A percentile compares a stretch with the other conserved stretches of the same genome.
phyloP scores from a whole-genome alignment of 1,284 basidiomycete species.

The Ustilago hordei region DNA sequence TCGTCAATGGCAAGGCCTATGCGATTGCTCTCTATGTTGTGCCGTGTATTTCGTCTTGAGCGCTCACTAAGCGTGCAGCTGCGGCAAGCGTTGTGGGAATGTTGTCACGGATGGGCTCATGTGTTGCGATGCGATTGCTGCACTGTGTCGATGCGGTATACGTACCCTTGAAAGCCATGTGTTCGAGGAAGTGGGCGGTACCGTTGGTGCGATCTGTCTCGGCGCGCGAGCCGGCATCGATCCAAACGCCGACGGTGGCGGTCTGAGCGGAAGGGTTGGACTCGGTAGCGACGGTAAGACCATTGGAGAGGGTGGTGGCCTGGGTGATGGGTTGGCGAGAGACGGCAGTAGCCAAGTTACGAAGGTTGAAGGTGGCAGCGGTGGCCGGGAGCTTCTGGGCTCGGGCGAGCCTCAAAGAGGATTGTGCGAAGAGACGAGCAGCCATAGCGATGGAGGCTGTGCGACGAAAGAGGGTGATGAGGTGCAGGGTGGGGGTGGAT shows the following conservation, averaged over 20 bases:
- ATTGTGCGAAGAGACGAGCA: slow-evolving; percentile 57
- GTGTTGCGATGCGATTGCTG: not conserved
- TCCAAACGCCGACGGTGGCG: slow-evolving; percentile 98
- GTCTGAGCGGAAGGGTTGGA: slow-evolving; percentile 93
- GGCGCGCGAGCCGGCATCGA: slow-evolving; percentile 95
- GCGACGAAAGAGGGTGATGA: slow-evolving; percentile 22
- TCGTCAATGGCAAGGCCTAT: not conserved
- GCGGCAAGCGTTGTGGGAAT: not conserved
- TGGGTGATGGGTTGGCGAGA: slow-evolving; percentile 62
- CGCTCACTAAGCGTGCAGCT: not conserved
- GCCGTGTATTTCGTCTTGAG: not conserved
- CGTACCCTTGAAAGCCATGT: slow-evolving; percentile 79
- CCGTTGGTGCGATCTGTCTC: slow-evolving; percentile 95
- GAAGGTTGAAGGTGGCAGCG: slow-evolving; percentile 44
- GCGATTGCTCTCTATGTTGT: not conserved
- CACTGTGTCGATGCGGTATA: slow-evolving; percentile 21
- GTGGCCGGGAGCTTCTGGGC: slow-evolving; percentile 51
- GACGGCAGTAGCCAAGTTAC: slow-evolving; percentile 55
- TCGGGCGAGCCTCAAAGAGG: slow-evolving; percentile 53
- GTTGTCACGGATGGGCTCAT: slow-evolving; percentile 4
- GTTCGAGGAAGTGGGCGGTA: slow-evolving; percentile 98
- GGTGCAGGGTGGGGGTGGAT: slow-evolving; percentile 14
- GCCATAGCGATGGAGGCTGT: slow-evolving; percentile 48
- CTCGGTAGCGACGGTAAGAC: slow-evolving; percentile 74
- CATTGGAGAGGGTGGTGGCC: slow-evolving; percentile 64